phyloP scores from a whole-genome alignment of 2,329 filamentous ascomycete genomes.

The Fusarium sp. region DNA sequence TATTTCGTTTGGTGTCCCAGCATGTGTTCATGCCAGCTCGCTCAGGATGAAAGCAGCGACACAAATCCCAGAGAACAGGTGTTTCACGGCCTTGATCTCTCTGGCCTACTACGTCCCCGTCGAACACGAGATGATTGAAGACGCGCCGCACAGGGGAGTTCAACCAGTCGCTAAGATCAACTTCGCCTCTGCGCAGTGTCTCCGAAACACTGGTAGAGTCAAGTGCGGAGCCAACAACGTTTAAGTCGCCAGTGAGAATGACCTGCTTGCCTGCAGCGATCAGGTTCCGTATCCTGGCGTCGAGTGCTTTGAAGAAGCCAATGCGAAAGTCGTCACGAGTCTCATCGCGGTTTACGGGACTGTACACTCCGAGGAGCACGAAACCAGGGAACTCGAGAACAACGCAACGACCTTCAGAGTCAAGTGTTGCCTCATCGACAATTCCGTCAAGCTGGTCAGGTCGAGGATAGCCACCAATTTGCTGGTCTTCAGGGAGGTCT shows the following conservation, averaged over 20 bases:
- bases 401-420: conserved; percentile 92
- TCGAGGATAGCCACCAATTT: conserved; percentile 90
- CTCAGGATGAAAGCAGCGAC: conserved; percentile 82
- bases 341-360: conserved; percentile 89
- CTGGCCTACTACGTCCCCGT: conserved; percentile 74
- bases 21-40: conserved; percentile 95
- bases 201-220: conserved; percentile 84
- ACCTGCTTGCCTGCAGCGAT: conserved; percentile 84
- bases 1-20: conserved; percentile 95
- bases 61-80: conserved; percentile 85
- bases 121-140: conserved; percentile 87
- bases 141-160: conserved; percentile 78
- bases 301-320: conserved; percentile 83
- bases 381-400: conserved; percentile 95
- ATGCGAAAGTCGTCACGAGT: conserved; percentile 84
- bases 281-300: conserved; percentile 87
- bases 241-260: conserved; percentile 88
- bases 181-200: conserved; percentile 75
- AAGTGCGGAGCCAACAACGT: conserved; percentile 76
- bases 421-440: conserved; percentile 79
- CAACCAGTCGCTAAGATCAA: conserved; percentile 79
- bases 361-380: conserved; percentile 92
- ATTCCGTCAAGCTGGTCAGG: conserved; percentile 72
- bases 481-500: conserved; percentile 78
- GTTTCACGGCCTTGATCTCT: conserved; percentile 77